Evolutionary conservation across 768 basidiomycete species (phyloP).

Genomic region (Suillus lakei): DNA sequence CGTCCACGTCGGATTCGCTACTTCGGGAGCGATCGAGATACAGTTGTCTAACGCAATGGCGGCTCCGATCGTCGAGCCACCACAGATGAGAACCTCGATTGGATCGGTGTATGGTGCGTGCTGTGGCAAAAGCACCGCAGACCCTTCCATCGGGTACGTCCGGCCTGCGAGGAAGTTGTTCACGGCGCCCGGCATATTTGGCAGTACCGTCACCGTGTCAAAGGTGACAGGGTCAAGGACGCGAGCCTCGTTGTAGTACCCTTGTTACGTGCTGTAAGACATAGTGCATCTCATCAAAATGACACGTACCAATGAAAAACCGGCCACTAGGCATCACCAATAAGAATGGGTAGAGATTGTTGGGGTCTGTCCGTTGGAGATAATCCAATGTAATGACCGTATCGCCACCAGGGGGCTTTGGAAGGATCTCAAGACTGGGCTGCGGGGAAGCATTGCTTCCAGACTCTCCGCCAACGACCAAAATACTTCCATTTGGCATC

Average conservation of each 20-base stretch:
- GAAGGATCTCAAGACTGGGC: conserved; percentile 75
- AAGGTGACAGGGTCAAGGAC: conserved; percentile 72
- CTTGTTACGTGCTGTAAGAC: conserved; percentile 37
- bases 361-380: conserved; percentile 73
- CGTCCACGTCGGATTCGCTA: conserved; percentile 61
- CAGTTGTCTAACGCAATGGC: conserved; percentile 67
- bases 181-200: conserved; percentile 78
- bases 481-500: conserved; percentile 73
- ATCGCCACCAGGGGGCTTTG: conserved; percentile 64
- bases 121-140: conserved; percentile 72
- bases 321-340: conserved; percentile 70
- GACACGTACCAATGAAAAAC: conserved; percentile 65
- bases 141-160: conserved; percentile 78
- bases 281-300: background rate
- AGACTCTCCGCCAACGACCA: conserved; percentile 76
- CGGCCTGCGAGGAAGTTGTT: conserved; percentile 74
- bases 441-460: conserved; percentile 70
- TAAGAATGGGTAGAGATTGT: conserved; percentile 82
- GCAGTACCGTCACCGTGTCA: conserved; percentile 58
- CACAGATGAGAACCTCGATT: conserved; percentile 71
- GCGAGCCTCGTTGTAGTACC: conserved; percentile 82
- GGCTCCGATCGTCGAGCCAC: conserved; percentile 70
- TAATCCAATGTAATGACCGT: conserved; percentile 68
- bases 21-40: conserved; percentile 70
- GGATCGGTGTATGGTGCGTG: conserved; percentile 76